Evolutionary conservation across 768 basidiomycete species (phyloP).

Genomic region (Macrocybe gigantea): DNA sequence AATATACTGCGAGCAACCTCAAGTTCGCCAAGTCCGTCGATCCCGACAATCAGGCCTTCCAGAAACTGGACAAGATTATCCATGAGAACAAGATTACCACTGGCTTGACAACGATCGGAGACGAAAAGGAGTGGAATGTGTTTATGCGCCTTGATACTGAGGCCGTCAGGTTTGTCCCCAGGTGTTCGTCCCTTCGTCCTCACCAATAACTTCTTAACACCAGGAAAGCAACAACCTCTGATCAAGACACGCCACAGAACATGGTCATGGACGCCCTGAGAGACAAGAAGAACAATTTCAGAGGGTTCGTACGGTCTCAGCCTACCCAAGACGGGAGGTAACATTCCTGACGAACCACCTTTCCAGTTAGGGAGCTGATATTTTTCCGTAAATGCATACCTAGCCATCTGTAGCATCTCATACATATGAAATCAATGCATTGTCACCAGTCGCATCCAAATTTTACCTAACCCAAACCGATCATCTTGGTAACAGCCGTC

Average conservation of each 20-base stretch:
- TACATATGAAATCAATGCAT: no score
- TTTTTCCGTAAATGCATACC: no score
- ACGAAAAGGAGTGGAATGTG: constrained; percentile 94
- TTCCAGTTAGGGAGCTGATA: no score
- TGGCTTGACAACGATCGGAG: constrained; percentile 82
- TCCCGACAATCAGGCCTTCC: constrained; percentile 51
- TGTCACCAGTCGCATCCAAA: no score
- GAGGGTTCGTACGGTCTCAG: constrained; percentile 39
- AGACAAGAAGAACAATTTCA: constrained; percentile 79
- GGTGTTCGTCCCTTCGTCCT: not conserved
- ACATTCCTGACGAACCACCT: no score
- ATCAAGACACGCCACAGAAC: constrained; percentile 36
- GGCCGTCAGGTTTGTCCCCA: constrained; percentile 52
- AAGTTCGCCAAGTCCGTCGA: constrained; percentile 68
- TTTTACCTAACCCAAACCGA: constrained; percentile 39
- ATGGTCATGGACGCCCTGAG: constrained; percentile 71
- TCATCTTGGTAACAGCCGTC: constrained; percentile 57
- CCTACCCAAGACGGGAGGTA: not conserved
- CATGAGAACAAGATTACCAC: constrained; percentile 59
- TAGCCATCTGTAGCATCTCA: no score
- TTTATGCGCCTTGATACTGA: constrained; percentile 78
- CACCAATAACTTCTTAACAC: not conserved
- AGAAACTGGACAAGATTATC: constrained; percentile 52
- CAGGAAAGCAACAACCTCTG: constrained; percentile 46
- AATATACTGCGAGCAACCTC: constrained; percentile 75